Base-by-base conservation (phyloP, 257 asterid species). In the Dorcoceras hygrometricum region DNA sequence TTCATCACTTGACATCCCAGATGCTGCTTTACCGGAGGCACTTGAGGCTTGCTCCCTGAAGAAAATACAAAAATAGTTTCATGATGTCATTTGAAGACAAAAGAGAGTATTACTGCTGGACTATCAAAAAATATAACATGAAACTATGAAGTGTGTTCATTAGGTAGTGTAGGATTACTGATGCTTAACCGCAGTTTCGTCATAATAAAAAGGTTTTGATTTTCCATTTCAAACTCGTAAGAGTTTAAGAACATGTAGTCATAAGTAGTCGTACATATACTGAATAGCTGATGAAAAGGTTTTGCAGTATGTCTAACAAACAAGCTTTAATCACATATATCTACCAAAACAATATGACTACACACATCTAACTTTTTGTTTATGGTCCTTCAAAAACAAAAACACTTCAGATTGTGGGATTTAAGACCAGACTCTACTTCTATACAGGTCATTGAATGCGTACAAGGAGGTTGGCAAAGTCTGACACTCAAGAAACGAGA, bases 11-110 rank as follows among this genome's bases (percentile, higher is more conserved):
- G 99, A 93, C 82, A 93, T 77, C 78, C 97, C 94, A 19, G 95
- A 86, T 59, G 99, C 80, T 43, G 95, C 97, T 83, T 78, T 90
- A 56, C 95, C 95, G 3, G 95, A 90, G 70, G 94, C 86, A 69
- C 95, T 93, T 26, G 96, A 90, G 43, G 89, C 97, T 75, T 85
- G 95, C 68, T 94, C 97, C 88, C 99, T 94, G 86, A 62, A 78
- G 64, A 64, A 25, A 48, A 71, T 69, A 58, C 59, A 53, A 28
- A 36, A 27, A 55, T 2, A 9, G 26, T 60, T 6, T 69, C 62
- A 23, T 69, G 69, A 36, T 57, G 50, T 46, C 6, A 23, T 51
- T 66, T 23, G 36, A 34, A 20, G 55, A 26, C 2, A 24, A 36
- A 27, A 46, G 29, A 36, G 56, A 2, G 7, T 50, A 23, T 14